Evolutionary conservation across 352 stramenopile genomes (phyloP), one percentile per base, ranked within the genome.

Genomic region (Phytophthora constricta): DNA sequence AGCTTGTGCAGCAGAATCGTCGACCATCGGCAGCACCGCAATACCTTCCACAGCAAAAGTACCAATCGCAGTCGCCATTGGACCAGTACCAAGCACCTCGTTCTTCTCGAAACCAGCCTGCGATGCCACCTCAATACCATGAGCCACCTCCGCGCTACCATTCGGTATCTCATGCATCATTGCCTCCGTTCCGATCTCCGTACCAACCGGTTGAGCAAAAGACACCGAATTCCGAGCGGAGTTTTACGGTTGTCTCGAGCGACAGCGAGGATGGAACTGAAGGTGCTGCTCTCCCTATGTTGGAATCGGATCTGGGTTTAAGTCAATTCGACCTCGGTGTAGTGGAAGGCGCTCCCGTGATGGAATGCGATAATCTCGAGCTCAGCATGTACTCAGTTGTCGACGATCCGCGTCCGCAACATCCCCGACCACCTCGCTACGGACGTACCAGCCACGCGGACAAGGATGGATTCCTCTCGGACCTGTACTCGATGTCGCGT

Each of bases 391-490:
- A 70, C 56, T 72, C 52, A 0, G 61, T 75, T 22, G 67, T 64
- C 25, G 70, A 55, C 8, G 54, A 48, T 22, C 47, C 37, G 22
- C 49, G 34, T 49, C 42, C 41, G 48, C 62, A 62, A 45, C 65
- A 25, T 53, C 37, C n/a, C 17, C 60, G 70, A 68, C 52, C 58
- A n/a, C 74, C 67, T 0, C 62, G 62, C 3, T 82, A 73, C 47
- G 62, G 72, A 25, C 74, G 74, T 22, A 68, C 60, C 5, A 79
- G 74, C 42, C 74, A 71, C 26, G n/a, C 46, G n/a, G 68, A 82
- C 54, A 82, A 79, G 63, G 59, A 74, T 26, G 67, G 67, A 1
- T 82, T 82, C 45, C 68, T 82, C 2, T 79, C 70, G 53, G 74
- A 82, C 22, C 49, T 82, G 37, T 82, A 82, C 45, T 79, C 70